These are phyloP conservation scores for Tetrapisispora arboricola DNA, from an alignment of 805 yeast genomes.

Conservation along the genomic window DNA sequence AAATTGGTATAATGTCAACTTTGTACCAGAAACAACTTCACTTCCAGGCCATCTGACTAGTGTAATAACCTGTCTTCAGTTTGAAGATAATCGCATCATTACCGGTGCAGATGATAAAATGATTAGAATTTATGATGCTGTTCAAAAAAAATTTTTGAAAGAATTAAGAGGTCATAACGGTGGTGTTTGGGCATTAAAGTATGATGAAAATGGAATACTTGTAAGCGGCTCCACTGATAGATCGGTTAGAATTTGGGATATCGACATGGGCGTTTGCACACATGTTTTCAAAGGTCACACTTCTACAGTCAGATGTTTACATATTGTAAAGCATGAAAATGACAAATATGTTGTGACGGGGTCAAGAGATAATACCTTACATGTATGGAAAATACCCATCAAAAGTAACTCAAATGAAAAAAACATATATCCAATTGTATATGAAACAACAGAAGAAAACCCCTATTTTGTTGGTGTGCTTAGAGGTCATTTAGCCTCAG, in stretches of 20 bases:
- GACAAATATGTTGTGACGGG: conserved; percentile 75
- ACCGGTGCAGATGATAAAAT: conserved; percentile 86
- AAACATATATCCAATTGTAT: conserved; percentile 16
- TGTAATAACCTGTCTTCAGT: conserved; percentile 92
- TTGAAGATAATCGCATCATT: conserved; percentile 80
- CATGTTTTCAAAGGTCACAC: conserved; percentile 88
- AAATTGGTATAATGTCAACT: conserved; percentile 75
- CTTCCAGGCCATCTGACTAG: conserved; percentile 62
- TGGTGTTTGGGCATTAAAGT: conserved; percentile 97
- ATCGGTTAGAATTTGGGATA: conserved; percentile 89
- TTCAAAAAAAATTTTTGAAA: conserved; percentile 52
- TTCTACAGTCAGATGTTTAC: conserved; percentile 87
- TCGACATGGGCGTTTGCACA: conserved; percentile 73
- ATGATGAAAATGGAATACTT: conserved; percentile 56
- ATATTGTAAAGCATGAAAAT: conserved; percentile 59
- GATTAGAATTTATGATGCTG: conserved; percentile 72
- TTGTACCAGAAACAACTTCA: conserved; percentile 56
- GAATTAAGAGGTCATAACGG: conserved; percentile 85
- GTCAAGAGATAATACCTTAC: conserved; percentile 64
- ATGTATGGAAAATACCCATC: conserved; percentile 72
- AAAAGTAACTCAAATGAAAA: conserved; percentile 1
- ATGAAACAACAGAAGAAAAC: conserved; percentile 30
- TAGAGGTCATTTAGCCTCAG: conserved; percentile 69
- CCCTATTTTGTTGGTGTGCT: conserved; percentile 63
- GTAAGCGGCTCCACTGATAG: conserved; percentile 94